Evolutionary conservation across 129 eudicot species (phyloP).

Genomic region (Pulicaria dysenterica): DNA sequence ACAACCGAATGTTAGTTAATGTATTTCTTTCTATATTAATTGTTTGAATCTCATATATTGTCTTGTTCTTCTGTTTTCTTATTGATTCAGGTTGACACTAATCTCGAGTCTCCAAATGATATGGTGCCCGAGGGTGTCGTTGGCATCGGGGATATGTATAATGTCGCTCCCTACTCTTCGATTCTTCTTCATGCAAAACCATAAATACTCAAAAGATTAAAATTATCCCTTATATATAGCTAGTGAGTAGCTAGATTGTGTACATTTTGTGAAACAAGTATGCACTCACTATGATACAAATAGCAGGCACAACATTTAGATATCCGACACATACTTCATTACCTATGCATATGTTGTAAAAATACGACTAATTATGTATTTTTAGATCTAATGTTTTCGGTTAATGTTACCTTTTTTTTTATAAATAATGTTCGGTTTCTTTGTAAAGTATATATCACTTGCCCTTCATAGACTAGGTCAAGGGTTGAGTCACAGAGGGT

Average conservation of each 20-base stretch:
- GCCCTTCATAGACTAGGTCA: no score
- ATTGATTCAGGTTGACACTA: constrained; percentile 78
- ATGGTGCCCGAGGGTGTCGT: constrained; percentile 62
- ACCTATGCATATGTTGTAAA: not conserved
- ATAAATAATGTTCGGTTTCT: no score
- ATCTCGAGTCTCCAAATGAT: constrained; percentile 78
- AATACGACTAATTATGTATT: not conserved
- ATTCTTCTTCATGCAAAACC: constrained; percentile 83
- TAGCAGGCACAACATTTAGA: not conserved
- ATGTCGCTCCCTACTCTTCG: constrained; percentile 84
- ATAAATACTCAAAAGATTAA: not conserved
- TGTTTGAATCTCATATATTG: not conserved
- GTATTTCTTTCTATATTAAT: not conserved
- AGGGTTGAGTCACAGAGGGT: no score
- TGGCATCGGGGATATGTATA: constrained; percentile 55
- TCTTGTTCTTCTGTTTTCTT: not conserved
- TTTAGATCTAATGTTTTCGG: not conserved
- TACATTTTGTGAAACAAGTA: no score
- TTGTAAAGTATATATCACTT: no score
- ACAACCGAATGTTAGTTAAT: not conserved
- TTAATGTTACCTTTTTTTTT: not conserved
- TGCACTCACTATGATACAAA: not conserved
- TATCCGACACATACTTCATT: not conserved
- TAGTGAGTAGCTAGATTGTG: no score
- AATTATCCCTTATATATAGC: no score